Percentiles rank a stretch among this genome's conserved stretches.
phyloP scores from a whole-genome alignment of 129 eudicot genomes.

The Heracleum sosnowskyi region DNA sequence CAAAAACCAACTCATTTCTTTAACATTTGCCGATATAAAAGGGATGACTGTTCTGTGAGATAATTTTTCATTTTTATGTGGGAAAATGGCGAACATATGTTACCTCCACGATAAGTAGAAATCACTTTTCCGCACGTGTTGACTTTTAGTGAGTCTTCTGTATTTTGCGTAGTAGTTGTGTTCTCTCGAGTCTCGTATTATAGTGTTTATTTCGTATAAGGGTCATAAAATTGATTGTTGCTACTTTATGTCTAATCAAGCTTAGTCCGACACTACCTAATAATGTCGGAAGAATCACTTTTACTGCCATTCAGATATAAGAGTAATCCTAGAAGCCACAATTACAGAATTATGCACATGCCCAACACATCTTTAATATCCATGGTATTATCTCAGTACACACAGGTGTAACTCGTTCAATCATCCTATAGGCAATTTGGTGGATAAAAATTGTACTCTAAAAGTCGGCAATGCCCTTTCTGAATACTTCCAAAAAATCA shows the following conservation, averaged over 20 bases:
- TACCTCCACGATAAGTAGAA: too few relatives aligned
- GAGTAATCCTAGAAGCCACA: neutral
- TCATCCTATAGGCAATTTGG: neutral
- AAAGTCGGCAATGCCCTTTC: neutral
- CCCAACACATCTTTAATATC: neutral
- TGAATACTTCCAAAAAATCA: neutral
- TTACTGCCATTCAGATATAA: neutral
- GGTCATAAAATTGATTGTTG: too few relatives aligned
- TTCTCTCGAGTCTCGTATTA: too few relatives aligned
- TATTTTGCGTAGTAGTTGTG: too few relatives aligned
- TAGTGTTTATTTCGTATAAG: too few relatives aligned
- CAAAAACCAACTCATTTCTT: neutral
- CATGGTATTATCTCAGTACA: neutral
- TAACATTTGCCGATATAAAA: neutral
- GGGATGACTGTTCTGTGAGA: neutral
- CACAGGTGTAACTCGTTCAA: neutral
- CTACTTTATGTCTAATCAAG: neutral
- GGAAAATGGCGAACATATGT: neutral
- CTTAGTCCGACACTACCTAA: neutral
- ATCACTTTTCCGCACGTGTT: too few relatives aligned
- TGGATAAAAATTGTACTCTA: neutral
- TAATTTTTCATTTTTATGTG: neutral
- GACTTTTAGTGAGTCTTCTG: too few relatives aligned
- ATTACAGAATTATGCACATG: neutral
- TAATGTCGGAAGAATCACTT: neutral